phyloP scores from a whole-genome alignment of 108 stramenopile species.

The Pseudonitzschia pungens region DNA sequence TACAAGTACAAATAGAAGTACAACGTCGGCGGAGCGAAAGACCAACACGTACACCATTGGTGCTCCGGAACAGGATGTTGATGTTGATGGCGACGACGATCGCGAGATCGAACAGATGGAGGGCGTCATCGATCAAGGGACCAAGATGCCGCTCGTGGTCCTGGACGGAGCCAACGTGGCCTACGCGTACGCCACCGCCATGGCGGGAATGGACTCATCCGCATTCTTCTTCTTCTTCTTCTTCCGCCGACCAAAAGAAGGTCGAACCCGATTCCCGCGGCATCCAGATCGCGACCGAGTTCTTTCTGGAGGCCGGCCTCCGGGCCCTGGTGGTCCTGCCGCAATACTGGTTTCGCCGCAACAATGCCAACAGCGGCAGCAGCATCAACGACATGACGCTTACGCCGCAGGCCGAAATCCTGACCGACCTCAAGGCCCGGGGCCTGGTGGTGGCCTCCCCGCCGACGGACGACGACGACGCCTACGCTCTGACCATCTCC shows the following conservation, averaged over 20 bases:
- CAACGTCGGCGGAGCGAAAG: background rate
- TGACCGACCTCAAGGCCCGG: slow-evolving; percentile 46
- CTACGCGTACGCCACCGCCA: slow-evolving; percentile 70
- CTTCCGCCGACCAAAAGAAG: background rate
- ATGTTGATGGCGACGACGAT: background rate
- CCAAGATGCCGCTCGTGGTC: slow-evolving; percentile 68
- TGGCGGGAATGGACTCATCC: slow-evolving; percentile 39
- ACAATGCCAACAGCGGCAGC: slow-evolving; percentile 1
- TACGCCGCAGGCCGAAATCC: slow-evolving; percentile 50
- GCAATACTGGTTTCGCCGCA: slow-evolving; percentile 52
- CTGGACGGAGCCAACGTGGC: slow-evolving; percentile 86
- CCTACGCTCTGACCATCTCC: slow-evolving; percentile 74
- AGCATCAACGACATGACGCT: slow-evolving; percentile 35
- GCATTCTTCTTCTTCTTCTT: too few species aligned
- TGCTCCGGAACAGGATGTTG: background rate
- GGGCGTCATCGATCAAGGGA: slow-evolving; percentile 45
- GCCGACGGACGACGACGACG: slow-evolving; percentile 84
- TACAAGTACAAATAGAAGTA: too few species aligned
- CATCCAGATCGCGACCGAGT: slow-evolving; percentile 60
- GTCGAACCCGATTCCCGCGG: slow-evolving; percentile 57
- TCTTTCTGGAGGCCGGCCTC: slow-evolving; percentile 61
- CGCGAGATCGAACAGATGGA: slow-evolving; percentile 54
- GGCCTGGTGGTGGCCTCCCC: slow-evolving; percentile 70
- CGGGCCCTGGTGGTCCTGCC: slow-evolving; percentile 80
- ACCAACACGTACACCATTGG: background rate